phyloP scores from a whole-genome alignment of 148 eudicot species.

The Chenopodium album region DNA sequence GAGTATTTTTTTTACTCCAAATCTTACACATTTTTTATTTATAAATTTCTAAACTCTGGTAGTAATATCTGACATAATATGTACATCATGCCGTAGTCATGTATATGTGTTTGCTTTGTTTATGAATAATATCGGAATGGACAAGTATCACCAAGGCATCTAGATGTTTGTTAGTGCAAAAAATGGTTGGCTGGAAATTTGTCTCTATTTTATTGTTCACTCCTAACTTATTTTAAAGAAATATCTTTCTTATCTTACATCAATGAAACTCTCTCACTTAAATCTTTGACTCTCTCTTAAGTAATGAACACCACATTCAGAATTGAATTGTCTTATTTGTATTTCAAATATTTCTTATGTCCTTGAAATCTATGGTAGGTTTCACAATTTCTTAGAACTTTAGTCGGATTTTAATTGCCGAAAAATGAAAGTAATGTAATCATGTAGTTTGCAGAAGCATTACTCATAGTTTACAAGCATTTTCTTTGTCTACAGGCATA shows the following conservation, averaged over 20 bases:
- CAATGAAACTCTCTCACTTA: background rate
- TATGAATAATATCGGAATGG: background rate
- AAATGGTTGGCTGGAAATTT: conserved; percentile 4
- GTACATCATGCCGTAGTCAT: background rate
- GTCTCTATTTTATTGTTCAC: background rate
- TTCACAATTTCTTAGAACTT: background rate
- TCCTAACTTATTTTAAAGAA: too few relatives aligned
- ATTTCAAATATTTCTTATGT: background rate
- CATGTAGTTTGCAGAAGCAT: background rate
- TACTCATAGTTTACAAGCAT: background rate
- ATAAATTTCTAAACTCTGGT: background rate
- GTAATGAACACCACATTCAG: background rate
- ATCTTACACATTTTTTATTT: background rate
- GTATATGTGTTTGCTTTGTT: background rate
- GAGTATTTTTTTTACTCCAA: too few relatives aligned
- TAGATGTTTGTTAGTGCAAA: background rate
- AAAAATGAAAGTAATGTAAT: background rate
- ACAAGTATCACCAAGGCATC: background rate
- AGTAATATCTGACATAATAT: background rate
- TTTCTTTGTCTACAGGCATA: conserved; percentile 44
- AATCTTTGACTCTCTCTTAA: too few relatives aligned
- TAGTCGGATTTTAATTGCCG: background rate
- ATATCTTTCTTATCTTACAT: too few relatives aligned
- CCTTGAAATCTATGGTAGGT: background rate
- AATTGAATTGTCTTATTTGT: background rate